Conservation (phyloP, 1,284 basidiomycete genomes). For the Tilletia indica region DNA sequence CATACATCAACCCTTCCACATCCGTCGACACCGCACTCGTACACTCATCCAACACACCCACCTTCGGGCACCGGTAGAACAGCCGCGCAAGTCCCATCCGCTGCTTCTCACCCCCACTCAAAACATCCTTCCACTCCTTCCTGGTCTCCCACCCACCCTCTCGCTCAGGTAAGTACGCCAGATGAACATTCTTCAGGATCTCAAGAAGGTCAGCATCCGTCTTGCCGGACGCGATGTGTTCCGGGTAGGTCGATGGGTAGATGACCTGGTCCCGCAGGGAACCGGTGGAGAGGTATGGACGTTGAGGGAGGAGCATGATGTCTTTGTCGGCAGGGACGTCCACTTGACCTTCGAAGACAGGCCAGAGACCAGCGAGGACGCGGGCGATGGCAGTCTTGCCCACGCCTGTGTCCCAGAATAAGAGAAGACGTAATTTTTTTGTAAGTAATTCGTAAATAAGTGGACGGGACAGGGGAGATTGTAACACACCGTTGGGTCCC, state of each 20-base stretch:
- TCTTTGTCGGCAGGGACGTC: conserved; percentile 55
- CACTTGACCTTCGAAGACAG: conserved; percentile 59
- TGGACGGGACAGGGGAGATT: conserved; percentile 11
- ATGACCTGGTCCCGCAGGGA: conserved; percentile 79
- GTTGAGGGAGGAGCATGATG: conserved; percentile 86
- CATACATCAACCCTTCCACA: conserved; percentile 93
- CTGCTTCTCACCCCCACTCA: conserved; percentile 91
- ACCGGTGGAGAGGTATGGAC: conserved; percentile 84
- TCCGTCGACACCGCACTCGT: conserved; percentile 95
- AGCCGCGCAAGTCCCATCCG: conserved; percentile 62
- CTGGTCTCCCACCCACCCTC: conserved; percentile 75
- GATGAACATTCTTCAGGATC: conserved; percentile 75
- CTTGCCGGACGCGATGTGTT: conserved; percentile 58
- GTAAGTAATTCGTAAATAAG: conserved; percentile 42
- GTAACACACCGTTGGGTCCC: conserved; percentile 63
- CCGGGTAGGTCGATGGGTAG: conserved; percentile 48
- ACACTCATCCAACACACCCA: conserved; percentile 69
- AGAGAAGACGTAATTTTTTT: too few species aligned
- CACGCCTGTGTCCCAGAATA: conserved; percentile 57
- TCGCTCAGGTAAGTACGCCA: conserved; percentile 79
- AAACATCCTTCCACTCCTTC: conserved; percentile 80
- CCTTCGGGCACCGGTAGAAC: conserved; percentile 76
- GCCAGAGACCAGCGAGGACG: conserved; percentile 85
- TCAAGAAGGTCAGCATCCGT: conserved; percentile 70
- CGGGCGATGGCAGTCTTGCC: conserved; percentile 91